Evolutionary conservation across 257 asterid genomes (phyloP).

Genomic region (Primulina tabacum): DNA sequence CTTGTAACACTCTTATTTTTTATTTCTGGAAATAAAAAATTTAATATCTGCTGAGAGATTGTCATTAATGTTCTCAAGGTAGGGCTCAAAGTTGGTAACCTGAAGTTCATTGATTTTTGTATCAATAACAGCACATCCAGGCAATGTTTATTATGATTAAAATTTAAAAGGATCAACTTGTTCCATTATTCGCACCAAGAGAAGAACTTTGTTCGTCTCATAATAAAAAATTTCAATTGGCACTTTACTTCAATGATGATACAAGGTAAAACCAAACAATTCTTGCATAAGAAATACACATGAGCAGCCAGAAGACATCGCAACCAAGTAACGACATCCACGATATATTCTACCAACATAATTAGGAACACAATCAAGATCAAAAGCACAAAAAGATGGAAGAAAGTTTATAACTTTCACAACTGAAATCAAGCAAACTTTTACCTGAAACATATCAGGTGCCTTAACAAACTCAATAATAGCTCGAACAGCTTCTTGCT

Average conservation of each 20-base stretch:
- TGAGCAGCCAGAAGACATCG: neutral
- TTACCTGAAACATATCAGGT: slow-evolving; percentile 89
- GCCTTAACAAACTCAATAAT: slow-evolving; percentile 76
- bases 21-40: neutral
- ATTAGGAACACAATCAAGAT: neutral
- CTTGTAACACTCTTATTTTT: neutral
- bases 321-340: neutral
- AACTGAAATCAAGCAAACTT: slow-evolving; percentile 19
- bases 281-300: neutral
- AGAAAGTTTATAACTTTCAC: neutral
- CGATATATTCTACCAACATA: neutral
- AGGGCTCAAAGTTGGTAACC: neutral
- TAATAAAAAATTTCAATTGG: neutral
- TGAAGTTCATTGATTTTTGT: neutral
- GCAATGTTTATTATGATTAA: neutral
- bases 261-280: neutral
- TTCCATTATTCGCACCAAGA: neutral
- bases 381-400: neutral
- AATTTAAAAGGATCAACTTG: neutral
- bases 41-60: too few relatives aligned
- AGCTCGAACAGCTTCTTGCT: slow-evolving; percentile 81
- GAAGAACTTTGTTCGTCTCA: neutral
- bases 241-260: neutral
- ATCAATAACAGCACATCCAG: neutral
- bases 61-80: neutral